These are phyloP conservation scores for Bocquillonia castaneifolia DNA, from an alignment of 441 rosid species.

Conservation along the genomic window DNA sequence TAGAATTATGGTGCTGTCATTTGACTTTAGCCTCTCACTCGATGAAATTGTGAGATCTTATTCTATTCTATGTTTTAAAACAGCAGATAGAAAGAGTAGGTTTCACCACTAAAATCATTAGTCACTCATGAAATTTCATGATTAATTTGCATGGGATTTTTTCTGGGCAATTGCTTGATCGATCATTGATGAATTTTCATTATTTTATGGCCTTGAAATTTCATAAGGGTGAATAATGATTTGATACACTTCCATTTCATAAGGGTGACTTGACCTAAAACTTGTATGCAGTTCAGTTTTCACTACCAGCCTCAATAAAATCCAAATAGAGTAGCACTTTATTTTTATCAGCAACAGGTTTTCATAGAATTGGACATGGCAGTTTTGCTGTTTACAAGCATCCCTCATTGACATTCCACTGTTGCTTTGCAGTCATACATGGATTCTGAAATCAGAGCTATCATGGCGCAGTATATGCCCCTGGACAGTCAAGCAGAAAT, in stretches of 20 bases:
- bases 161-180: too few species aligned
- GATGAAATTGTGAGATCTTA: background rate
- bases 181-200: too few species aligned
- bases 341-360: background rate
- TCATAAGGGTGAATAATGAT: too few species aligned
- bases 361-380: background rate
- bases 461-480: slow-evolving; percentile 99
- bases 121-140: too few species aligned
- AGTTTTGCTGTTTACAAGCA: background rate
- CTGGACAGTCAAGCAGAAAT: slow-evolving; percentile 80
- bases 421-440: slow-evolving; percentile 69
- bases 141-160: too few species aligned
- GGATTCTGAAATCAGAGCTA: slow-evolving; percentile 99
- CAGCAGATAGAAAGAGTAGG: background rate
- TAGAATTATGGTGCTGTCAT: background rate
- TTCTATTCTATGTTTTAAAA: background rate
- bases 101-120: too few species aligned
- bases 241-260: too few species aligned
- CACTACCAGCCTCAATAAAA: too few species aligned
- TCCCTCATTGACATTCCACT: background rate
- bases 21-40: background rate
- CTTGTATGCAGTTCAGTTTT: too few species aligned
- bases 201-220: too few species aligned
- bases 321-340: too few species aligned
- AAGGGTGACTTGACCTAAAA: too few species aligned